Evolutionary conservation across 176 grass and related monocot species (phyloP).

Genomic region (Zoysia pacifica): DNA sequence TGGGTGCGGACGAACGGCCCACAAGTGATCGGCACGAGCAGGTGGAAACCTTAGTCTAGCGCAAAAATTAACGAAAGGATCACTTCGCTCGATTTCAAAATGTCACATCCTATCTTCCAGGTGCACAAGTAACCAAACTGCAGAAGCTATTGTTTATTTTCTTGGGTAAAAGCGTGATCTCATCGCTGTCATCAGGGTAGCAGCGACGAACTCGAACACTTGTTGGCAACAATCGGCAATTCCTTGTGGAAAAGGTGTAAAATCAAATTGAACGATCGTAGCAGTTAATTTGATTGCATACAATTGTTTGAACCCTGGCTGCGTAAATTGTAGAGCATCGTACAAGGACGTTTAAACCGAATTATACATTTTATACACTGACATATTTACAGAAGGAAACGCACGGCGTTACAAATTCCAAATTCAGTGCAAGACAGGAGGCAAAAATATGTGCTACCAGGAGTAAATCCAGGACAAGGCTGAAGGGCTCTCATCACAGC

Average conservation of each 20-base stretch:
- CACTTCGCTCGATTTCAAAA: background rate
- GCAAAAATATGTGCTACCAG: background rate
- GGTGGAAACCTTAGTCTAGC: too few species aligned
- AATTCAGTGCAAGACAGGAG: background rate
- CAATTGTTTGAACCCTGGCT: too few species aligned
- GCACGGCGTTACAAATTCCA: background rate
- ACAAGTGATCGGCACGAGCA: too few species aligned
- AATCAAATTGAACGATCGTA: background rate
- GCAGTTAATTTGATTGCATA: background rate
- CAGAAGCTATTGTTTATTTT: background rate
- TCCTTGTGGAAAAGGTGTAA: background rate
- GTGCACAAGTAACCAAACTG: background rate
- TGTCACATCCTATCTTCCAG: background rate
- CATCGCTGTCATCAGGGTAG: background rate
- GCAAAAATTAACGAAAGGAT: too few species aligned
- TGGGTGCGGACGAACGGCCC: too few species aligned
- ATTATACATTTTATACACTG: background rate
- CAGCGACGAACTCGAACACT: background rate
- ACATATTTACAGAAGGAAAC: background rate
- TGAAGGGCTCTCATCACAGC: slow-evolving; percentile 15
- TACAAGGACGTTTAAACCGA: background rate
- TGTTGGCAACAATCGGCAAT: background rate
- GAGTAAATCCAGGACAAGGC: background rate
- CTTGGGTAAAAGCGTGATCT: background rate
- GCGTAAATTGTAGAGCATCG: too few species aligned